Conservation (phyloP, 495 filamentous ascomycete species). For the Xylaria grammica region DNA sequence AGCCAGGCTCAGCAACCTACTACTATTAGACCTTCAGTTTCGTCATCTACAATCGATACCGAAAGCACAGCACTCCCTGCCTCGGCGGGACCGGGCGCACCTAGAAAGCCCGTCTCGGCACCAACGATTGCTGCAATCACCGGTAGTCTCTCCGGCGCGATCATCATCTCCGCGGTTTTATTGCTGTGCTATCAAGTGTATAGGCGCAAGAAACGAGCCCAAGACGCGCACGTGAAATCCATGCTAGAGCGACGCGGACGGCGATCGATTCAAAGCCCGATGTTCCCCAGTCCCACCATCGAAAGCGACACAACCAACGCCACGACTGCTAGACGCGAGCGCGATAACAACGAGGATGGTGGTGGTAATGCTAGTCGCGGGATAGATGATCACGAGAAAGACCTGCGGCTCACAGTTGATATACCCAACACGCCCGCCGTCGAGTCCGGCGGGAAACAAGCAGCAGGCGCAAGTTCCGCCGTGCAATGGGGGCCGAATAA, state of each 20-base stretch:
- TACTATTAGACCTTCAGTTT: neutral
- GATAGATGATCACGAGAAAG: neutral
- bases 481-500: slow-evolving; percentile 15
- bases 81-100: neutral
- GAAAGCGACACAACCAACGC: neutral
- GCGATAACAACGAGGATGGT: neutral
- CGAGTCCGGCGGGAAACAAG: slow-evolving; percentile 21
- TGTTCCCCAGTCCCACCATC: neutral
- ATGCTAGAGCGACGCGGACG: slow-evolving; percentile 16
- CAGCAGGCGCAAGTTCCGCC: slow-evolving; percentile 14
- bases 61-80: neutral
- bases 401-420: slow-evolving; percentile 9
- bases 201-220: slow-evolving; percentile 27
- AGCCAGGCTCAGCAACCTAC: neutral
- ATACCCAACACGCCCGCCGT: slow-evolving; percentile 28
- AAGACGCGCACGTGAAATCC: slow-evolving; percentile 8
- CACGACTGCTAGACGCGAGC: slow-evolving; percentile 7
- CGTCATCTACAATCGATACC: slow-evolving; percentile 5
- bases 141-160: slow-evolving; percentile 25
- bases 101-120: neutral
- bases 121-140: slow-evolving; percentile 27
- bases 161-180: slow-evolving; percentile 25
- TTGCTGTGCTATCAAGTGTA: slow-evolving; percentile 26
- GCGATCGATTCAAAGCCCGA: slow-evolving; percentile 17
- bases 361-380: slow-evolving; percentile 5